phyloP scores from a whole-genome alignment of 805 yeast species.

The Kregervanrija fluxuum region DNA sequence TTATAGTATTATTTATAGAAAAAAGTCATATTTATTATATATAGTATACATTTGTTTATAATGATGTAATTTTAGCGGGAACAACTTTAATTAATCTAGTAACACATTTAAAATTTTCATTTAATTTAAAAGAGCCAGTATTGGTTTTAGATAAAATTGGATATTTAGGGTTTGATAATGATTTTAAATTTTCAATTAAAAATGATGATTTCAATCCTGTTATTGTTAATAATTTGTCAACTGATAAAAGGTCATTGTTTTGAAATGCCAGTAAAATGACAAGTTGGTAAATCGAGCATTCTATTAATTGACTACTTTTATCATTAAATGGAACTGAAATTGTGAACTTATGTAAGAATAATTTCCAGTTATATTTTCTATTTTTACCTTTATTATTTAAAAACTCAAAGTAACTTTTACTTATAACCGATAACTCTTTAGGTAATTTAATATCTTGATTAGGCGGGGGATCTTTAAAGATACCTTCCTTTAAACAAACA shows the following conservation, averaged over 20 bases:
- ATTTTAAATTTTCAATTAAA: not conserved
- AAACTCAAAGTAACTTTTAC: constrained; percentile 8
- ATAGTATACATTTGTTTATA: no score
- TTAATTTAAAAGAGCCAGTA: not conserved
- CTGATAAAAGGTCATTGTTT: constrained; percentile 15
- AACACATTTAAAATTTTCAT: no score
- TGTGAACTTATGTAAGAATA: constrained; percentile 34
- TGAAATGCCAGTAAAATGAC: constrained; percentile 33
- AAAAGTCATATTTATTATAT: no score
- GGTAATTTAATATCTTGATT: constrained; percentile 14
- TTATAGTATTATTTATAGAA: no score
- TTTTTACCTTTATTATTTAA: constrained; percentile 5
- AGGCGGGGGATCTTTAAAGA: constrained; percentile 20
- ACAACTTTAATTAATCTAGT: no score
- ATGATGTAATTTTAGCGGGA: no score
- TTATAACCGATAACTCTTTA: constrained; percentile 3
- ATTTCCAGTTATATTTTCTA: constrained; percentile 34
- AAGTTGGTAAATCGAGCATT: constrained; percentile 39
- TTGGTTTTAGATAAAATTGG: constrained; percentile 9
- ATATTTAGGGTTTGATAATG: not conserved
- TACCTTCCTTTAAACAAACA: constrained; percentile 7
- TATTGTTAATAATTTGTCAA: constrained; percentile 18
- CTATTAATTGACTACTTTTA: constrained; percentile 17
- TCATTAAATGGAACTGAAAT: constrained; percentile 27
- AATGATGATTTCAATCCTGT: constrained; percentile 26